Base-by-base conservation (phyloP, 2,329 filamentous ascomycete genomes). In the Penicillium griseofulvum region DNA sequence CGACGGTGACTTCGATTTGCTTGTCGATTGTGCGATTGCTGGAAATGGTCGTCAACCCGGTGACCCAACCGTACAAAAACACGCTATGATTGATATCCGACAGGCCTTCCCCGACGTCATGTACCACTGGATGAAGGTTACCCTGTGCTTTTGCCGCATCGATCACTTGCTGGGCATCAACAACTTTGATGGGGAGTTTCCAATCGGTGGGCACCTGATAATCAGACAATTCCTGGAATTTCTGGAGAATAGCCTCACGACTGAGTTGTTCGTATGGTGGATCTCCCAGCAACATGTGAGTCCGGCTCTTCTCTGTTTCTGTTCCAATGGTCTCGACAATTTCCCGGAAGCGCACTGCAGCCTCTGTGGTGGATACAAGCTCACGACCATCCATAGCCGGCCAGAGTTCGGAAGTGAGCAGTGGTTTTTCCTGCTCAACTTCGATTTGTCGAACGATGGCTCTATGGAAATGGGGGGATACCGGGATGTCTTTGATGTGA, bases 51-150 rank as follows among this genome's bases (percentile, higher is more conserved):
- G 86, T 88, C 26, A 82, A 67, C 0, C 80, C 76, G 9, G 76
- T 73, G 10, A 79, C 78, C 89, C 89, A 92, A 16, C 88, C 88
- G 65, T 86, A 85, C 49, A 88, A 76, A 66, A 91, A 90, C 9
- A 90, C 87, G 19, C 86, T 86, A 50, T 80, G 74, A 64, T 90
- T 91, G 54, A 89, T 84, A 12, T 78, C 72, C 0, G 82, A 85
- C 49, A 89, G 74, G 6, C 77, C 74, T 9, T 75, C 62, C 5
- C 67, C 76, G 49, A 80, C 79, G 61, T 65, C 74, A 38, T 64
- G 67, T 46, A 67, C 72, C 12, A 82, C 75, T 14, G 67, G 57
- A 22, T 81, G 82, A 8, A 85, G 71, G 12, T 70, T 75, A 12
- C 74, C 68, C 9, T 73, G 63, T 39, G 62, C 43, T 52, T 61